phyloP scores from a whole-genome alignment of 192 early-diverging fungal species.

The Backusella liffmaniae region DNA sequence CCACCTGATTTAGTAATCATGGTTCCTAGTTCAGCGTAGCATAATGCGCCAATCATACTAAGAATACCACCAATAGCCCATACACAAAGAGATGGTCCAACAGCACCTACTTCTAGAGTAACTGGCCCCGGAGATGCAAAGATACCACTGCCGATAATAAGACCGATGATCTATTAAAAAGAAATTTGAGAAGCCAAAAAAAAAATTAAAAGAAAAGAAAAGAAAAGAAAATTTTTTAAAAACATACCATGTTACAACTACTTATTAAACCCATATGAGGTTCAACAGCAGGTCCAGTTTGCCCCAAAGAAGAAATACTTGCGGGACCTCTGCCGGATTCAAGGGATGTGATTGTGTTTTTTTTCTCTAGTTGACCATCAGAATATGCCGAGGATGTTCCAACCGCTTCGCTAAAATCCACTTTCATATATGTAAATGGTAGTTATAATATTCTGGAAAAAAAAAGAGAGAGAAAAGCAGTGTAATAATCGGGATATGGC shows the following conservation, averaged over 20 bases:
- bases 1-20: slow-evolving; percentile 82
- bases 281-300: not conserved
- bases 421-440: not conserved
- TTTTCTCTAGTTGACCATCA: not conserved
- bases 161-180: slow-evolving; percentile 52
- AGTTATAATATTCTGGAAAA: not conserved
- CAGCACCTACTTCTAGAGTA: slow-evolving; percentile 56
- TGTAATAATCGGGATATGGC: not conserved
- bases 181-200: not conserved
- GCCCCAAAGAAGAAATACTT: not conserved
- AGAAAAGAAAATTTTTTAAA: not conserved
- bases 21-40: slow-evolving; percentile 89
- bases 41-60: slow-evolving; percentile 75
- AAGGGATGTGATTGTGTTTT: slow-evolving; percentile 9
- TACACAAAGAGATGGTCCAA: slow-evolving; percentile 65
- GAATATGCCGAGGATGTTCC: not conserved
- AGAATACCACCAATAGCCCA: slow-evolving; percentile 72
- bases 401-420: not conserved
- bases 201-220: not conserved
- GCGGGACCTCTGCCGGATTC: not conserved
- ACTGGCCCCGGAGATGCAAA: slow-evolving; percentile 79
- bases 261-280: slow-evolving; percentile 35
- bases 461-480: not conserved
- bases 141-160: slow-evolving; percentile 79
- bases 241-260: slow-evolving; percentile 34